Evolutionary conservation across 2,329 filamentous ascomycete genomes (phyloP).

Genomic region (Beauveria rudraprayagi): DNA sequence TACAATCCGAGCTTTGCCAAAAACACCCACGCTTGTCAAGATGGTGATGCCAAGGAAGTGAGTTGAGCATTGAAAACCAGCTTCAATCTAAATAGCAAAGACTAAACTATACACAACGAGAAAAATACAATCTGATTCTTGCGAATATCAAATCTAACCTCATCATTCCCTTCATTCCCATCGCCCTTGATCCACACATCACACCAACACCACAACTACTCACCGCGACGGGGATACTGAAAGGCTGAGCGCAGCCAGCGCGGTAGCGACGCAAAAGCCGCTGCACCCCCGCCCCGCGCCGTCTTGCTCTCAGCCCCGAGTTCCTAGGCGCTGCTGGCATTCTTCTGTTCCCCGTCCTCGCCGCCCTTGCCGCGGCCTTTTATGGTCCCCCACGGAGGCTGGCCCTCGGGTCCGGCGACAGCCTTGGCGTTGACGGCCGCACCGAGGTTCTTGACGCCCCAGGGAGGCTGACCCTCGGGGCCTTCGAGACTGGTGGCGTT

Average conservation of each 20-base stretch:
- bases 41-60: too few species aligned
- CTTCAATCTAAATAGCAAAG: neutral
- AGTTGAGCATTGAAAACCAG: neutral
- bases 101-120: neutral
- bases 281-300: neutral
- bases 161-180: neutral
- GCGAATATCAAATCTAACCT: neutral
- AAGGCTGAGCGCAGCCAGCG: slow-evolving; percentile 9
- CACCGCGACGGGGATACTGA: neutral
- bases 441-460: neutral
- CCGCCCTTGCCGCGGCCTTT: too few species aligned
- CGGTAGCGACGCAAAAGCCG: neutral
- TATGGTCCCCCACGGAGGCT: too few species aligned
- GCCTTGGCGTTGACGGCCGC: neutral
- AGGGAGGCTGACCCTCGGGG: neutral
- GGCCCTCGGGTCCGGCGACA: neutral
- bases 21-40: too few species aligned
- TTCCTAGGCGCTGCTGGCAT: neutral
- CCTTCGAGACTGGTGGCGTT: neutral
- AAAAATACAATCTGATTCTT: neutral
- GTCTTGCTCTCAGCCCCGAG: neutral
- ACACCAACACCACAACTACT: neutral
- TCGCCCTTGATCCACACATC: neutral
- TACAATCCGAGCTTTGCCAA: too few species aligned
- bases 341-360: too few species aligned